A percentile compares a stretch with the other conserved stretches of the same genome.
Conservation (phyloP, 2,329 filamentous ascomycete species). For the Colletotrichum neosansevieriae region DNA sequence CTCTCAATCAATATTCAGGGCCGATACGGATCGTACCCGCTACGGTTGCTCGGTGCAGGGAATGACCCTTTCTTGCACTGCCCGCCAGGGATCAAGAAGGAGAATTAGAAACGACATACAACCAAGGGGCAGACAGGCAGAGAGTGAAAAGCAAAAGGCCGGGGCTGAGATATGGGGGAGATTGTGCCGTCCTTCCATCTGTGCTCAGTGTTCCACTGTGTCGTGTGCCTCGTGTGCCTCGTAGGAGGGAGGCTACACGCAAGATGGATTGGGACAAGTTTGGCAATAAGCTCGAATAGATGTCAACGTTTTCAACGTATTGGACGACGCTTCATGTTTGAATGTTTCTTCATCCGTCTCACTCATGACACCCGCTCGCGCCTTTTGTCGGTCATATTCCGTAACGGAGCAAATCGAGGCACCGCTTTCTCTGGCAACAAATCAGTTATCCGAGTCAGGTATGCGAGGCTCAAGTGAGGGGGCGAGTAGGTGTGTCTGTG, state of each 20-base stretch:
- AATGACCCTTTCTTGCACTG: slow-evolving; percentile 24
- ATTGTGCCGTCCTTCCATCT: background rate
- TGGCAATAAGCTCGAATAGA: background rate
- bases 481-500: slow-evolving; percentile 8
- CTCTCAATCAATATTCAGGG: slow-evolving; percentile 8
- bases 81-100: slow-evolving; percentile 21
- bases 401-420: slow-evolving; percentile 10
- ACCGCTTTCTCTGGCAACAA: slow-evolving; percentile 2
- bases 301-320: background rate
- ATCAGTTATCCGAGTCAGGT: slow-evolving; percentile 32
- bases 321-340: background rate
- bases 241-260: background rate
- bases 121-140: slow-evolving; percentile 17
- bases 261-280: background rate
- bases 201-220: background rate
- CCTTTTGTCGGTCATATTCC: slow-evolving; percentile 26
- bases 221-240: slow-evolving; percentile 13
- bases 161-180: slow-evolving; percentile 27
- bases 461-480: slow-evolving; percentile 26
- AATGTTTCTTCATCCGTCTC: slow-evolving; percentile 13
- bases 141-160: background rate
- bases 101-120: background rate
- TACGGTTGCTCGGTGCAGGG: slow-evolving; percentile 27
- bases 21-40: slow-evolving; percentile 22
- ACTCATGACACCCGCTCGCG: background rate